These are phyloP conservation scores for Geranium rotundifolium DNA, from an alignment of 345 rosid species.

Conservation along the genomic window DNA sequence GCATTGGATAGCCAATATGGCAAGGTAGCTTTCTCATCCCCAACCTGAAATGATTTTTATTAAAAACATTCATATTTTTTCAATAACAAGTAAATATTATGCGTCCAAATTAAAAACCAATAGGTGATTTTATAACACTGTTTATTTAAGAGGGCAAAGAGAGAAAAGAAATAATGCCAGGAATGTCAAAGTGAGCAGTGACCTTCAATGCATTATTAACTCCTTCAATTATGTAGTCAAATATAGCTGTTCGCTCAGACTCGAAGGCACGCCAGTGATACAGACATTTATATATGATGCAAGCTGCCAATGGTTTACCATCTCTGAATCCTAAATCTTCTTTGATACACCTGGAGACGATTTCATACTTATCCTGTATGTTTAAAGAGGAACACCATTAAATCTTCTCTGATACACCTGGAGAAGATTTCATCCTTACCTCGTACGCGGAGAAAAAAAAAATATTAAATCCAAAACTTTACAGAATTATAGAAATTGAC, in stretches of 20 bases:
- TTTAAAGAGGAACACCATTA: conserved; percentile 1
- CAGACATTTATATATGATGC: conserved; percentile 81
- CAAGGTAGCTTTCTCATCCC: conserved; percentile 50
- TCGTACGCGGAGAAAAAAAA: too few relatives aligned
- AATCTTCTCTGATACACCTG: too few relatives aligned
- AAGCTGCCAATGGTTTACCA: conserved; percentile 88
- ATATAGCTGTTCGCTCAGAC: conserved; percentile 77
- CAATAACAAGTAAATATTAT: not conserved
- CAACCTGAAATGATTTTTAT: conserved; percentile 42
- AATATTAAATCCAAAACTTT: too few relatives aligned
- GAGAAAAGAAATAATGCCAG: not conserved
- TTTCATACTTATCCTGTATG: conserved; percentile 74
- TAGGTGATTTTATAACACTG: too few relatives aligned
- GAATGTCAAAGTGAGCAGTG: not conserved
- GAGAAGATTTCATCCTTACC: too few relatives aligned
- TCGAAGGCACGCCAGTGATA: conserved; percentile 92
- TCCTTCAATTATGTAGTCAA: conserved; percentile 83
- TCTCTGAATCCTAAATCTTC: conserved; percentile 69
- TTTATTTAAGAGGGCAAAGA: conserved; percentile 1
- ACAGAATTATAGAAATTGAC: not conserved
- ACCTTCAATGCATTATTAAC: conserved; percentile 82
- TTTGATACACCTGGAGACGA: conserved; percentile 75
- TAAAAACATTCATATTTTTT: too few relatives aligned
- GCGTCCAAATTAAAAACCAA: not conserved
- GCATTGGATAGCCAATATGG: conserved; percentile 95